Percentiles rank a stretch among this genome's conserved stretches.
These are phyloP conservation scores for Malassezia sp. DNA, from an alignment of 1,284 basidiomycete species.

Conservation along the genomic window DNA sequence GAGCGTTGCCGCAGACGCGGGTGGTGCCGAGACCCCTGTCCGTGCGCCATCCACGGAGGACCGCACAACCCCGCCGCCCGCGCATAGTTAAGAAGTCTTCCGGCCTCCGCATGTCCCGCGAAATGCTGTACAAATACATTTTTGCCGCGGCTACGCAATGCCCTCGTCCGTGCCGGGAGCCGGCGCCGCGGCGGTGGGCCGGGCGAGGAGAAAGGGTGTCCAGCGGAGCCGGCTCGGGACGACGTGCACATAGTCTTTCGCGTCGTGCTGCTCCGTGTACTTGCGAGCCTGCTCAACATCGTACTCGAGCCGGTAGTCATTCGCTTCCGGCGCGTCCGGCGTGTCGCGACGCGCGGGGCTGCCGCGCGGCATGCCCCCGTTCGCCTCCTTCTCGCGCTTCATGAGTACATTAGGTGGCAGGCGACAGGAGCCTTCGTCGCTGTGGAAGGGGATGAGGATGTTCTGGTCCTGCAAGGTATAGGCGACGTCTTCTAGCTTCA, in stretches of 20 bases:
- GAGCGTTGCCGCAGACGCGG: no score
- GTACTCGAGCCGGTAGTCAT: constrained; percentile 65
- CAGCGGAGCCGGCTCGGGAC: constrained; percentile 80
- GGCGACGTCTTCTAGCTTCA: constrained; percentile 81
- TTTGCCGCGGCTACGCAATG: not conserved
- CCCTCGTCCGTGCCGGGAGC: not conserved
- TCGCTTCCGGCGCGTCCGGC: constrained; percentile 52
- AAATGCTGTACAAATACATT: constrained; percentile 1
- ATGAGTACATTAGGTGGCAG: constrained; percentile 8
- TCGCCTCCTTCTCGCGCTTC: not conserved
- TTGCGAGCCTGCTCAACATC: constrained; percentile 59
- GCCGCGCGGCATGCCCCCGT: not conserved
- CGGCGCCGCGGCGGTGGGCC: not conserved
- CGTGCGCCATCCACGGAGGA: not conserved
- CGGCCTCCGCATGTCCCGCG: not conserved
- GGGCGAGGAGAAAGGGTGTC: constrained; percentile 37
- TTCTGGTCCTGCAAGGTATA: constrained; percentile 63
- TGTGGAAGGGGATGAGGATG: constrained; percentile 56
- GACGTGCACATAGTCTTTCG: constrained; percentile 69
- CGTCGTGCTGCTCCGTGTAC: constrained; percentile 61
- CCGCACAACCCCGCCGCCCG: no score
- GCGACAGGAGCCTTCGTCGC: constrained; percentile 2
- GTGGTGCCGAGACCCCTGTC: no score
- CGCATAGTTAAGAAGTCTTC: no score
- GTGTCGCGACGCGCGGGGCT: not conserved